A percentile compares a stretch with the other conserved stretches of the same genome.
phyloP scores from a whole-genome alignment of 805 yeast genomes.

The Hanseniaspora pseudoguilliermondii region DNA sequence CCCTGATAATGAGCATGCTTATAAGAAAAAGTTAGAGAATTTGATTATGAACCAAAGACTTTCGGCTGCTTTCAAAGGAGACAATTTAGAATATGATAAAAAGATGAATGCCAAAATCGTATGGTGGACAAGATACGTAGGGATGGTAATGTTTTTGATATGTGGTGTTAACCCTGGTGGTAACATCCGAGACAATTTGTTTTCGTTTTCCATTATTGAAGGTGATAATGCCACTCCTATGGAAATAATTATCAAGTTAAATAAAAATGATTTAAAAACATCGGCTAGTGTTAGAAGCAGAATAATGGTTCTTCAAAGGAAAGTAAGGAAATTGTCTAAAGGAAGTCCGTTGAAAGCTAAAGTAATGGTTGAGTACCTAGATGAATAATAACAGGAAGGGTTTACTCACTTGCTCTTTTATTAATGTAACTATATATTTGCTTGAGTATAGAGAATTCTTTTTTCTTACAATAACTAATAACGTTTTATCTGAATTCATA shows the following conservation, averaged over 20 bases:
- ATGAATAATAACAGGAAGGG: not conserved
- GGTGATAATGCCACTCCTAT: conserved; percentile 6
- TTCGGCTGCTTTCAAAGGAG: conserved; percentile 10
- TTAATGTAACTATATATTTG: too few species aligned
- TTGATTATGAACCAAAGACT: conserved; percentile 28
- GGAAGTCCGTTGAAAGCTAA: conserved; percentile 40
- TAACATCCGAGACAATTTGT: conserved; percentile 49
- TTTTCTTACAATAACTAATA: too few species aligned
- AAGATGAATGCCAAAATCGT: conserved; percentile 36
- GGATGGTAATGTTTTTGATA: conserved; percentile 61
- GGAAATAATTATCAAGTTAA: conserved; percentile 33
- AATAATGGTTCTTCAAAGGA: conserved; percentile 47
- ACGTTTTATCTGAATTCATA: too few species aligned
- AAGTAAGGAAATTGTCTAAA: conserved; percentile 42
- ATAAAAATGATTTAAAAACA: conserved; percentile 44
- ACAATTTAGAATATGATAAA: conserved; percentile 30
- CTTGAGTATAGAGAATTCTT: too few species aligned
- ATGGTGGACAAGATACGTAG: conserved; percentile 66
- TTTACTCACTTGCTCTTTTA: too few species aligned
- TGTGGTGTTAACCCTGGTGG: conserved; percentile 80
- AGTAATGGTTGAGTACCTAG: conserved; percentile 35
- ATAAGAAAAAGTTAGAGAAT: conserved; percentile 36
- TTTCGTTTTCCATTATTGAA: conserved; percentile 31
- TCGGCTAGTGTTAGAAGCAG: conserved; percentile 48
- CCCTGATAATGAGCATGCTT: conserved; percentile 41